These are phyloP conservation scores for Umbelopsis sp. DNA, from an alignment of 192 early-diverging fungal genomes.

Conservation along the genomic window DNA sequence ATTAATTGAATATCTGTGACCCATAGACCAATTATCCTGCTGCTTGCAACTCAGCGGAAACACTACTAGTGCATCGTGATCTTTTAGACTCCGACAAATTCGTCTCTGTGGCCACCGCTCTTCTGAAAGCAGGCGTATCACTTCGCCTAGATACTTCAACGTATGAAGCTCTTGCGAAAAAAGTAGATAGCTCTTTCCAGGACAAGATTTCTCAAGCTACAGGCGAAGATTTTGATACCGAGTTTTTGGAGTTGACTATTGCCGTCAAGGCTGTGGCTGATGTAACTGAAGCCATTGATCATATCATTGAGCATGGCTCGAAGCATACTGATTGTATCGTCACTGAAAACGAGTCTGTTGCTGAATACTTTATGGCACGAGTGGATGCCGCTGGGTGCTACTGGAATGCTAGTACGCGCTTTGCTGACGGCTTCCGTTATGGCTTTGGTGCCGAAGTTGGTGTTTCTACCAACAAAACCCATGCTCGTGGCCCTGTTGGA, in stretches of 20 bases:
- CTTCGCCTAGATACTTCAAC: constrained; percentile 64
- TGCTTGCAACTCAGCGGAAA: constrained; percentile 96
- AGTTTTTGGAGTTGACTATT: constrained; percentile 87
- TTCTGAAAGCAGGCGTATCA: constrained; percentile 62
- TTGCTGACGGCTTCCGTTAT: constrained; percentile 98
- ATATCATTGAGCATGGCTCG: constrained; percentile 92
- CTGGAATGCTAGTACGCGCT: constrained; percentile 95
- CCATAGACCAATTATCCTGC: constrained; percentile 83
- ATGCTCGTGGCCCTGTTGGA: constrained; percentile 97
- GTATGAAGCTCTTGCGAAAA: constrained; percentile 36
- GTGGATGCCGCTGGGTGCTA: constrained; percentile 98
- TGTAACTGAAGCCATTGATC: constrained; percentile 80
- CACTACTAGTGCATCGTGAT: constrained; percentile 80
- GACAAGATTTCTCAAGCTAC: constrained; percentile 32
- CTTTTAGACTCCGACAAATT: constrained; percentile 48
- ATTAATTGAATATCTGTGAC: background rate
- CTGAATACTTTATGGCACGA: constrained; percentile 84
- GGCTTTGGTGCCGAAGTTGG: constrained; percentile 99
- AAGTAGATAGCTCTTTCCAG: constrained; percentile 14
- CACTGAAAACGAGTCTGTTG: constrained; percentile 71
- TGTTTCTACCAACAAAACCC: constrained; percentile 98
- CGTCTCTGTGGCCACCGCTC: constrained; percentile 55
- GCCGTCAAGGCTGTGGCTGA: constrained; percentile 79
- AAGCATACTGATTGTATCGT: constrained; percentile 98
- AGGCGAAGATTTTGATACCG: constrained; percentile 84